These are phyloP conservation scores for Dianthus caryophyllus DNA, from an alignment of 148 eudicot genomes.

Conservation along the genomic window DNA sequence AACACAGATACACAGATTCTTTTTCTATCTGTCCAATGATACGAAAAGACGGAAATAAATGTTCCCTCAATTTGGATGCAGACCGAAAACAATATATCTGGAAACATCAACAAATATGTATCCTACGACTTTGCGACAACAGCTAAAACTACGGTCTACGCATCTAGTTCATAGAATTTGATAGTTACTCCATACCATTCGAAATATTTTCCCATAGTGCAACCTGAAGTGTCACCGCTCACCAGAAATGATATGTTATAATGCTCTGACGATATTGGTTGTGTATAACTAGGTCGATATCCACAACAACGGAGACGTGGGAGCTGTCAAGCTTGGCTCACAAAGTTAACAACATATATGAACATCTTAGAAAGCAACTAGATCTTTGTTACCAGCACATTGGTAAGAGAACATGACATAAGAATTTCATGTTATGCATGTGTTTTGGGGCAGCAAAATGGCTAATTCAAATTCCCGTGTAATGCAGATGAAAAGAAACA, in stretches of 20 bases:
- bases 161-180: not conserved
- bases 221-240: not conserved
- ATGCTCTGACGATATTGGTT: not conserved
- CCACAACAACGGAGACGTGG: slow-evolving; percentile 77
- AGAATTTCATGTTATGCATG: not conserved
- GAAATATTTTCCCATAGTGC: not conserved
- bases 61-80: not conserved
- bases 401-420: slow-evolving; percentile 34
- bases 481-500: slow-evolving; percentile 55
- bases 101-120: not conserved
- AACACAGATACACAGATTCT: not conserved
- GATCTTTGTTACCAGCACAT: slow-evolving; percentile 45
- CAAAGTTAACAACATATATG: slow-evolving; percentile 53
- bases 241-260: not conserved
- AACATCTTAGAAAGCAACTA: slow-evolving; percentile 50
- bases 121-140: not conserved
- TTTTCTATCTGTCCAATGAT: not conserved
- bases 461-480: not conserved
- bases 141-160: not conserved
- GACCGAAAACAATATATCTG: not conserved
- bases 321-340: slow-evolving; percentile 70
- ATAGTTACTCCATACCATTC: not conserved
- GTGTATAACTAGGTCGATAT: slow-evolving; percentile 38
- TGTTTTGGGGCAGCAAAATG: not conserved
- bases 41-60: not conserved